phyloP scores from a whole-genome alignment of 2,329 filamentous ascomycete genomes.

The Aspergillus melleus region DNA sequence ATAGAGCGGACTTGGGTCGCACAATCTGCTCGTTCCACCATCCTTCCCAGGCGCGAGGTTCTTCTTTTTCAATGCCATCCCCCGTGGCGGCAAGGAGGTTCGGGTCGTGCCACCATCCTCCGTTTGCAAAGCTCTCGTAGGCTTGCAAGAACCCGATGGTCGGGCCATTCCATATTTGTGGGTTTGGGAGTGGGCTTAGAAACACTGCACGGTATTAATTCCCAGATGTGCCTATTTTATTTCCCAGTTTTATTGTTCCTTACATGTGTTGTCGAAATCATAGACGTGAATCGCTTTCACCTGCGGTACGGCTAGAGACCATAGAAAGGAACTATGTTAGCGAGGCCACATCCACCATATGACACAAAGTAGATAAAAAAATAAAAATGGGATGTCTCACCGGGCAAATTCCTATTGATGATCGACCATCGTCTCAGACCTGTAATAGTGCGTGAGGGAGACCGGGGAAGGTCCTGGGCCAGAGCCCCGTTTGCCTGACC shows the following conservation, averaged over 20 bases:
- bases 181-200: constrained; percentile 84
- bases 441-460: constrained; percentile 61
- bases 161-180: constrained; percentile 76
- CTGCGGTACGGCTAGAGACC: constrained; percentile 56
- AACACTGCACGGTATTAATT: constrained; percentile 63
- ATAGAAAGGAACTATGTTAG: background rate
- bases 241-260: constrained; percentile 30
- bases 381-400: constrained; percentile 41
- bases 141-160: constrained; percentile 76
- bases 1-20: constrained; percentile 36
- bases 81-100: constrained; percentile 84
- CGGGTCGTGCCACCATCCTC: constrained; percentile 96
- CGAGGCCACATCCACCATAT: background rate
- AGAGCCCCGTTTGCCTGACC: constrained; percentile 28
- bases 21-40: constrained; percentile 96
- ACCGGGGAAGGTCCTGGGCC: constrained; percentile 21
- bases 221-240: background rate
- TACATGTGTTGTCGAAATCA: constrained; percentile 96
- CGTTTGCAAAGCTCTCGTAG: constrained; percentile 74
- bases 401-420: constrained; percentile 68
- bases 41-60: constrained; percentile 79
- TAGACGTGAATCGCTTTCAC: constrained; percentile 87
- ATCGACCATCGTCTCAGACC: constrained; percentile 83
- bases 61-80: constrained; percentile 77
- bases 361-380: background rate